Percentiles rank a stretch among this genome's conserved stretches.
These are phyloP conservation scores for Aspergillus udagawae DNA, from an alignment of 2,329 filamentous ascomycete genomes.

Conservation along the genomic window DNA sequence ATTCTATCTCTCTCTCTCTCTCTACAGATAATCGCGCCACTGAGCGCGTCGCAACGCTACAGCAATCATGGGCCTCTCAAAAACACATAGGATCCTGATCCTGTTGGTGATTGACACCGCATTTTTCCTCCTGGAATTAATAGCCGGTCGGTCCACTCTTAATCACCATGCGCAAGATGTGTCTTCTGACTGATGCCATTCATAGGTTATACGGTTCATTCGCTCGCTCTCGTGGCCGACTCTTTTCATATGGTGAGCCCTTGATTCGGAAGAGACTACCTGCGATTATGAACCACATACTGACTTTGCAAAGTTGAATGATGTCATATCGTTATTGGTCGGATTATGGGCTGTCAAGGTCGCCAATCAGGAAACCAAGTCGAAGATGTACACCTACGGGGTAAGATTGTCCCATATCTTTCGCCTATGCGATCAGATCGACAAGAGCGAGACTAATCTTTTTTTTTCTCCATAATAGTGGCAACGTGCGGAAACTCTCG, in stretches of 20 bases:
- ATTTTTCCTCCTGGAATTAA: constrained; percentile 88
- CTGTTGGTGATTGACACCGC: constrained; percentile 84
- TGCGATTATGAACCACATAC: background rate
- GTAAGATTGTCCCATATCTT: constrained; percentile 48
- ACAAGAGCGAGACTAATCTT: constrained; percentile 4
- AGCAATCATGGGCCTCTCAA: constrained; percentile 74
- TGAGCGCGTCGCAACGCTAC: constrained; percentile 19
- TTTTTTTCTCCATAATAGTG: constrained; percentile 52
- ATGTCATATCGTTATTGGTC: constrained; percentile 89
- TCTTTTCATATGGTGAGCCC: constrained; percentile 89
- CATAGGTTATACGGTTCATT: constrained; percentile 75
- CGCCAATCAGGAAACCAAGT: constrained; percentile 71
- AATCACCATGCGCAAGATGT: background rate
- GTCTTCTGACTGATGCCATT: constrained; percentile 9
- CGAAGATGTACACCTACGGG: constrained; percentile 92
- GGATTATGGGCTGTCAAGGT: constrained; percentile 94
- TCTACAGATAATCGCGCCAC: constrained; percentile 19
- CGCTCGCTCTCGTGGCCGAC: constrained; percentile 89
- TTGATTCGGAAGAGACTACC: background rate
- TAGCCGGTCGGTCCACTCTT: constrained; percentile 52
- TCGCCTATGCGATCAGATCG: background rate
- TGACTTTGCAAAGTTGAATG: constrained; percentile 68
- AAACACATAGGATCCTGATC: constrained; percentile 85
- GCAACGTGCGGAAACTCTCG: constrained; percentile 94
- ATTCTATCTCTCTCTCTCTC: constrained; percentile 4